Base-by-base conservation (phyloP, 2,329 filamentous ascomycete species). In the Ophiocordyceps camponoti-floridani region DNA sequence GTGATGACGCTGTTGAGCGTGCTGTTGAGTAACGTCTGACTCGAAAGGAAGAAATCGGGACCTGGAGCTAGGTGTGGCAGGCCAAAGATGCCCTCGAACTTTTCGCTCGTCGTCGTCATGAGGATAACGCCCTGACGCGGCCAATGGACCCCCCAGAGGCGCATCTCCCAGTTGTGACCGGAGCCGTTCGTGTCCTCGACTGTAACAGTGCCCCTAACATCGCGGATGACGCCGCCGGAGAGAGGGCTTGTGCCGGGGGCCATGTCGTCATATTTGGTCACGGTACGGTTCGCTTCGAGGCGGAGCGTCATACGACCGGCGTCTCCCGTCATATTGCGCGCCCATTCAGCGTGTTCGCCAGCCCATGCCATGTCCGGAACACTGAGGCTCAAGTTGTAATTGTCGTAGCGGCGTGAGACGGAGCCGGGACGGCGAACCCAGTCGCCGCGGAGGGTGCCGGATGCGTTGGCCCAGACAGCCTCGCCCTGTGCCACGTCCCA, bases 21-120 rank as follows among this genome's bases (percentile, higher is more conserved):
- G 50, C 73, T 68, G 53, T 89, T 84, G 33, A 96, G 67, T 14
- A 94, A 64, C 43, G 66, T 65, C 55, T 80, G 59, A 63, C 77
- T 69, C 48, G 73, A 69, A 55, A 64, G 58, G 58, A 76, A 77
- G 55, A 72, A 77, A 43, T 74, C 66, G 4, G 65, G 57, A 18
- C 66, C 61, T 0, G 84, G 72, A 1, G 83, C 70, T 44, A 98
- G 72, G 60, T 96, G 87, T 26, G 91, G 88, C 42, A 96, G 66
- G 2, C 80, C 83, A 58, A 94, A 94, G 46, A 96, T 80, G 40
- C 91, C 88, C n/a, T 82, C 77, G 55, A 91, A 91, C 65, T 94
- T 95, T 56, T 94, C 84, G 60, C 87, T 95, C 42, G 87, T 89
- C 1, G 89, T 95, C 2, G 82, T 84, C 57, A 96, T 66, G 33